Conservation (phyloP, 1,284 basidiomycete genomes). For the Vanrija sp. region DNA sequence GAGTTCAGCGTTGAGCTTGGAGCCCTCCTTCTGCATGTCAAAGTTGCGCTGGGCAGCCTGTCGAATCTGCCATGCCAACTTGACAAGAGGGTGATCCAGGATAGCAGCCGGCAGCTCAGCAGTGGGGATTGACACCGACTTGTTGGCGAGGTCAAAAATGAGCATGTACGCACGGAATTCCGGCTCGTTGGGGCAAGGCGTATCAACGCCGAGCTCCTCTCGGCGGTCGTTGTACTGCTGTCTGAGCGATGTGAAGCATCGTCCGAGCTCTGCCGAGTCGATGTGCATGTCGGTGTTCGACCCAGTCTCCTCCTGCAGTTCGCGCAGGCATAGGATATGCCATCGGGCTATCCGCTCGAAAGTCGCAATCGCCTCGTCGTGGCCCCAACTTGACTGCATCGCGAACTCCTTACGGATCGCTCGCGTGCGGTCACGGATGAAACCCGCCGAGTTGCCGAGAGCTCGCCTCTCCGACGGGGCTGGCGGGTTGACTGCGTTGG, state of each 20-base stretch:
- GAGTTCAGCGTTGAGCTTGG: slow-evolving; percentile 53
- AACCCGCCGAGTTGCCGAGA: slow-evolving; percentile 55
- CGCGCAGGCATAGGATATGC: slow-evolving; percentile 82
- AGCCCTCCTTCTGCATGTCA: slow-evolving; percentile 53
- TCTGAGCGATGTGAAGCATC: slow-evolving; percentile 72
- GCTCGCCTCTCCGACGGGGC: slow-evolving; percentile 52
- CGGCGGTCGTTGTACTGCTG: slow-evolving; percentile 86
- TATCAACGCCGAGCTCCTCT: slow-evolving; percentile 54
- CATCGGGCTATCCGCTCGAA: slow-evolving; percentile 91
- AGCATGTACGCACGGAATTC: slow-evolving; percentile 96
- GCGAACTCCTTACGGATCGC: slow-evolving; percentile 91
- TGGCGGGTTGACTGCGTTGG: slow-evolving; percentile 19
- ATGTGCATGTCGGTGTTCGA: slow-evolving; percentile 45
- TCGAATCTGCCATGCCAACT: slow-evolving; percentile 75
- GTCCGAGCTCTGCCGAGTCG: slow-evolving; percentile 40
- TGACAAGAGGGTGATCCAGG: slow-evolving; percentile 68
- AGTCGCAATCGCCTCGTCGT: slow-evolving; percentile 72
- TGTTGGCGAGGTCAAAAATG: slow-evolving; percentile 82
- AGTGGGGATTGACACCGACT: slow-evolving; percentile 64
- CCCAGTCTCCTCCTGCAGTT: slow-evolving; percentile 55
- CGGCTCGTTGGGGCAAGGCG: slow-evolving; percentile 72
- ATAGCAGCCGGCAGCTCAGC: slow-evolving; percentile 73
- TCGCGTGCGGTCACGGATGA: slow-evolving; percentile 88
- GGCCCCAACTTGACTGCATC: slow-evolving; percentile 78
- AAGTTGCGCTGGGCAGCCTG: slow-evolving; percentile 75